A percentile compares a stretch with the other conserved stretches of the same genome.
Conservation (phyloP, 2,329 filamentous ascomycete species). For the Scleromitrula shiraiana region DNA sequence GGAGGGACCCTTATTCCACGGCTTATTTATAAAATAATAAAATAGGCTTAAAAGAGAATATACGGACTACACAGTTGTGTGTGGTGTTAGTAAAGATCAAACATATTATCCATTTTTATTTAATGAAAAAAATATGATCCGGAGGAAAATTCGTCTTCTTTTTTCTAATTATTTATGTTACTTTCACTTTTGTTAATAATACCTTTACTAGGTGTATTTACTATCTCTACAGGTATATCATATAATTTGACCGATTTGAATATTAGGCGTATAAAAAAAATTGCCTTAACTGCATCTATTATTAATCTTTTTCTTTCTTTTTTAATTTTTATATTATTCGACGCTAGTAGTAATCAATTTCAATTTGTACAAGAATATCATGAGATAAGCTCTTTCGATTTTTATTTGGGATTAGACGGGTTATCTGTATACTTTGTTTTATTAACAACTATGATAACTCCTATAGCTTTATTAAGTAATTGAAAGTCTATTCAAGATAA, state of each 20-base stretch:
- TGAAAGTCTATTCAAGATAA: conserved; percentile 29
- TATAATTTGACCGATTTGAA: conserved; percentile 19
- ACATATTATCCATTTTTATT: neutral
- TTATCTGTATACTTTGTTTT: conserved; percentile 30
- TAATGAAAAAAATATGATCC: neutral
- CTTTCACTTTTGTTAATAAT: conserved; percentile 26
- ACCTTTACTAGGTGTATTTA: conserved; percentile 28
- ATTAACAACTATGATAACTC: conserved; percentile 29
- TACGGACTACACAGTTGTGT: neutral
- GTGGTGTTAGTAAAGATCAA: conserved; percentile 1
- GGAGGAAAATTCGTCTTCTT: conserved; percentile 10
- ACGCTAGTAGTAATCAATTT: conserved; percentile 29
- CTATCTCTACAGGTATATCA: conserved; percentile 24
- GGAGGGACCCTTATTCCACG: no score
- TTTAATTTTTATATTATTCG: conserved; percentile 28
- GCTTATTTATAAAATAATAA: no score
- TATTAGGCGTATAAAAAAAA: conserved; percentile 26
- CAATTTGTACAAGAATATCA: conserved; percentile 31
- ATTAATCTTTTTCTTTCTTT: conserved; percentile 29
- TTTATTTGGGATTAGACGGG: conserved; percentile 30
- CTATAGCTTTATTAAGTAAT: conserved; percentile 29
- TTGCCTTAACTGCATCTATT: conserved; percentile 21
- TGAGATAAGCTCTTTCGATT: conserved; percentile 28
- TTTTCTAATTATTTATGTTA: conserved; percentile 12
- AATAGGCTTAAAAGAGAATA: neutral